Conservation (phyloP, 1,284 basidiomycete species). For the Leccinum proliferum region DNA sequence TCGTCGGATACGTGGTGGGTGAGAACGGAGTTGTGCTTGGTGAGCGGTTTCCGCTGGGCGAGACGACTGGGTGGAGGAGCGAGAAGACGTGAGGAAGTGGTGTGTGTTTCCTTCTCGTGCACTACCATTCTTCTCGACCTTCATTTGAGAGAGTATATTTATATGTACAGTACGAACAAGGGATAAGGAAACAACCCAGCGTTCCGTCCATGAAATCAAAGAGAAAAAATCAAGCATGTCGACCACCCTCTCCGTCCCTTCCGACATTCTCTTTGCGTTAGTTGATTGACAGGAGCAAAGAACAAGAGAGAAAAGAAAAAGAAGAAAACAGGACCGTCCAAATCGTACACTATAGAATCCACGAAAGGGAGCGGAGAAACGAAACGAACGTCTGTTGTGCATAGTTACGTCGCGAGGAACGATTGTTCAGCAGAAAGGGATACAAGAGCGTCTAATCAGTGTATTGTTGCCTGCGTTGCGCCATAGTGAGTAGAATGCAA, state of each 20-base stretch:
- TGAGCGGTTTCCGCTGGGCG: constrained; percentile 40
- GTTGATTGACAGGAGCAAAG: neutral
- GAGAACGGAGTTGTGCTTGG: constrained; percentile 44
- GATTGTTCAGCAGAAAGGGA: neutral
- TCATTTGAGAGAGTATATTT: neutral
- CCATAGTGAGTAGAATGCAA: neutral
- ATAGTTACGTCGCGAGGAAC: neutral
- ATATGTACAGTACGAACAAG: neutral
- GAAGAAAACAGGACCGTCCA: neutral
- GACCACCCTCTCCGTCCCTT: neutral
- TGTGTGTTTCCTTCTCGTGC: constrained; percentile 57
- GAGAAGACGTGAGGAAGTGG: constrained; percentile 47
- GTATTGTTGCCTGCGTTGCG: neutral
- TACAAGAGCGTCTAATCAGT: neutral
- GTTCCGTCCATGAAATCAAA: neutral
- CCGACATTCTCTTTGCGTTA: neutral
- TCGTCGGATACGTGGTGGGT: constrained; percentile 52
- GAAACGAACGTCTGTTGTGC: neutral
- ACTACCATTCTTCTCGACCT: neutral
- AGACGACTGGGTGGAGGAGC: constrained; percentile 48
- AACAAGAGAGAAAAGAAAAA: neutral
- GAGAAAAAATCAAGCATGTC: neutral
- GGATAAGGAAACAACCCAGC: neutral
- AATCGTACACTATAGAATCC: neutral
- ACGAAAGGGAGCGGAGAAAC: neutral